Base-by-base conservation (phyloP, 1,139 yeast genomes). In the Debaryomyces sp. region DNA sequence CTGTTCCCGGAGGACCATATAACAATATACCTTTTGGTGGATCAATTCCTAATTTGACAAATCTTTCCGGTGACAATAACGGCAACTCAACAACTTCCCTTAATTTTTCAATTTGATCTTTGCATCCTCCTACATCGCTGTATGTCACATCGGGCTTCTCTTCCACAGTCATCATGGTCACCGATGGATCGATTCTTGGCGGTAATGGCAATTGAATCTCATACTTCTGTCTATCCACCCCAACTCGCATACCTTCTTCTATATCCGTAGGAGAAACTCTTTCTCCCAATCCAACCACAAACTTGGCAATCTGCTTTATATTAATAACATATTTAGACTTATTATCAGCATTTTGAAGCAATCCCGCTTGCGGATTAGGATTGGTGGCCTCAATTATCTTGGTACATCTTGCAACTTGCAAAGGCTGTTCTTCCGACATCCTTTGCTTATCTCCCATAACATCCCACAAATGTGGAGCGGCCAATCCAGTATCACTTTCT, bases 141-240 rank as follows among this genome's bases (percentile, higher is more conserved):
- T 87, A 87, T 10, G 95, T 87, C 33, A 87, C 94, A 70, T 87
- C 95, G 15, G 99, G 99, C 70, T 94, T 94, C 68, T 94, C 99
- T 69, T 94, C 99, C 46, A 94, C 99, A 1, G 98, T 92, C 99
- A 94, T 94, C 99, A 94, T 94, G n/a, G 99, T 94, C 47, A 94
- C 99, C 15, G 92, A 83, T 9, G 99, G 98, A 68, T 94, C 99
- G 65, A 94, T 94, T 65, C 96, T 80, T 46, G 99, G 99, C 21
- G 99, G 99, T 57, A 95, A 78, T 23, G 99, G 99, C 61, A 94
- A 80, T 76, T 91, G 96, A 65, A 94, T 94, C 68, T 92, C 96
- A 71, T 95, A 94, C 70, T 94, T 94, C 63, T 89, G 91, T 70
- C 99, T 85, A 68, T 94, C 99, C 52, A 94, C 99, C 62, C 99